Conservation (phyloP, 352 stramenopile species). For the Globisporangium cederbergense region DNA sequence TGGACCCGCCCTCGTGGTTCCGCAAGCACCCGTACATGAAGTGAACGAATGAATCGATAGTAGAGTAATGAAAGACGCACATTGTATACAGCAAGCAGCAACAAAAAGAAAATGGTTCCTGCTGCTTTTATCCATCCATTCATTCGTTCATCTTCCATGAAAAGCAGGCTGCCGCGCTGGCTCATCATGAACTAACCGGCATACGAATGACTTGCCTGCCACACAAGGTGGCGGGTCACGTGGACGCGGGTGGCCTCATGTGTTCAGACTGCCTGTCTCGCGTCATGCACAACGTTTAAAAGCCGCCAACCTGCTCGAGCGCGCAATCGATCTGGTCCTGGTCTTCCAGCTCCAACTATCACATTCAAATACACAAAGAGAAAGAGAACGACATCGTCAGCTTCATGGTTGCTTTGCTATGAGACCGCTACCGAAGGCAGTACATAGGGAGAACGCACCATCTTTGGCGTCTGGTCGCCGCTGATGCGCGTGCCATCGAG, state of each 20-base stretch:
- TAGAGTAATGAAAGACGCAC: slow-evolving; percentile 1
- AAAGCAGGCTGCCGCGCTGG: no score
- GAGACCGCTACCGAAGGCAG: not conserved
- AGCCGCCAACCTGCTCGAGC: slow-evolving; percentile 86
- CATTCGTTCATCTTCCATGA: no score
- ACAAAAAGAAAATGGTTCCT: no score
- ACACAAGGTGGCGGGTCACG: not conserved
- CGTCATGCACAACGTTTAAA: slow-evolving; percentile 21
- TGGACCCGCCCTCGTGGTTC: slow-evolving; percentile 71
- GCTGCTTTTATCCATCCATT: no score
- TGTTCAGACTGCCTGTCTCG: not conserved
- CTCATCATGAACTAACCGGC: no score
- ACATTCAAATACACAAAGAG: not conserved
- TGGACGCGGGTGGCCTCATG: no score
- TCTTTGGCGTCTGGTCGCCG: slow-evolving; percentile 93
- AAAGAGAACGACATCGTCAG: not conserved
- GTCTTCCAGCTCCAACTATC: slow-evolving; percentile 93
- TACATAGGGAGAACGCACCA: slow-evolving; percentile 27
- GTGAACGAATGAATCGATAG: slow-evolving; percentile 1
- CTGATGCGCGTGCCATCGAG: slow-evolving; percentile 95
- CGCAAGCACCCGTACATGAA: slow-evolving; percentile 44
- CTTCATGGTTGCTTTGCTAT: no score
- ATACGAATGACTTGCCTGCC: no score
- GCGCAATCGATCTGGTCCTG: slow-evolving; percentile 98
- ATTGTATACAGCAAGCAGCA: no score